Conservation (phyloP, 805 yeast species). For the Candida xiaguanensis region DNA sequence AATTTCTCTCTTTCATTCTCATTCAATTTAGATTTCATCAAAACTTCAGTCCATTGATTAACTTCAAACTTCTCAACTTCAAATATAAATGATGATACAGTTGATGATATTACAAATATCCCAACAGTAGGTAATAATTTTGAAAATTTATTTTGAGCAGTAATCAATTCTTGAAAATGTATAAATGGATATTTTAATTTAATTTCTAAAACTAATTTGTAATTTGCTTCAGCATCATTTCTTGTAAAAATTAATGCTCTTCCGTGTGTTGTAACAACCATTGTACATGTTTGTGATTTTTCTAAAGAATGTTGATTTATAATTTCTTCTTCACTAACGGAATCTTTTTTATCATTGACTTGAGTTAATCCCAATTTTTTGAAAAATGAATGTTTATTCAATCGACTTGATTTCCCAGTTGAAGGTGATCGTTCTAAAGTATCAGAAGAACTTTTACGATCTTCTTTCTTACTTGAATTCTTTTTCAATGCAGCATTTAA, state of each 20-base stretch:
- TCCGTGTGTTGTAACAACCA: constrained; percentile 61
- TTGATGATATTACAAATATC: constrained; percentile 55
- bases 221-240: constrained; percentile 35
- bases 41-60: constrained; percentile 53
- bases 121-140: constrained; percentile 39
- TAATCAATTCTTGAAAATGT: constrained; percentile 56
- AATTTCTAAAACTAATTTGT: constrained; percentile 52
- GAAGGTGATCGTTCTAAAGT: constrained; percentile 1
- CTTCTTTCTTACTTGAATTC: constrained; percentile 2
- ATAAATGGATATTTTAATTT: constrained; percentile 50
- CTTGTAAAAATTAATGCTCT: constrained; percentile 54
- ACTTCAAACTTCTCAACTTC: constrained; percentile 52
- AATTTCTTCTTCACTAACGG: constrained; percentile 3
- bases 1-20: constrained; percentile 45
- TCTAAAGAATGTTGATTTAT: constrained; percentile 23
- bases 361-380: constrained; percentile 9
- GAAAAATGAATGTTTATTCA: constrained; percentile 9
- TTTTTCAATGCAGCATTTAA: constrained; percentile 16
- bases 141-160: constrained; percentile 26
- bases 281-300: constrained; percentile 44
- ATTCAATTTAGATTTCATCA: constrained; percentile 46
- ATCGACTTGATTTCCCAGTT: constrained; percentile 4
- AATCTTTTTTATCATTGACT: constrained; percentile 6
- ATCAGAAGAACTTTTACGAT: background rate
- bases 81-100: constrained; percentile 51